These are phyloP conservation scores for Aspergillus sp. DNA, from an alignment of 2,329 filamentous ascomycete species.

Conservation along the genomic window DNA sequence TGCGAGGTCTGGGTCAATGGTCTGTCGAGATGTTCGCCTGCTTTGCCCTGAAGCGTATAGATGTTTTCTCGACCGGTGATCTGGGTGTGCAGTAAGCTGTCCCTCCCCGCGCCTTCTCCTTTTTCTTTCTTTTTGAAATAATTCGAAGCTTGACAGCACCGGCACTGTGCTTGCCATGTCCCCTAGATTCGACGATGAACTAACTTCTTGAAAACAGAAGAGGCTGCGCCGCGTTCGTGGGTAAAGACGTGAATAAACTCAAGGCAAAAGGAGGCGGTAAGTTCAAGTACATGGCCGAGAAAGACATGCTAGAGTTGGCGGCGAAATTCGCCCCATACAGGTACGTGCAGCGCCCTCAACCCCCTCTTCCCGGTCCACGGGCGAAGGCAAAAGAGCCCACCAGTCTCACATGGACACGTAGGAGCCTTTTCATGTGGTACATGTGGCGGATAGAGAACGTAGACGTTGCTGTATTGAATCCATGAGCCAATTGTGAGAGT, in stretches of 20 bases:
- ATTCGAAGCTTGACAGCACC: neutral
- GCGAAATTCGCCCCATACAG: constrained; percentile 80
- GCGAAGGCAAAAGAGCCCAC: neutral
- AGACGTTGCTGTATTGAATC: constrained; percentile 58
- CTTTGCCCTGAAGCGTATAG: constrained; percentile 90
- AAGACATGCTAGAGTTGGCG: constrained; percentile 83
- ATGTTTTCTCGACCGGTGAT: constrained; percentile 91
- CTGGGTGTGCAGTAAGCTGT: constrained; percentile 75
- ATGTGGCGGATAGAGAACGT: constrained; percentile 89
- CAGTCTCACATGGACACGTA: constrained; percentile 32
- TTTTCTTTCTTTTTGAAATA: neutral
- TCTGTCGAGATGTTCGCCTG: constrained; percentile 97
- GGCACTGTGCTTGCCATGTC: neutral
- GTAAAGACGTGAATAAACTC: constrained; percentile 78
- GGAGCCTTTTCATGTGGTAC: constrained; percentile 96
- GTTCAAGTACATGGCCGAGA: constrained; percentile 97
- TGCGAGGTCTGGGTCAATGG: constrained; percentile 85
- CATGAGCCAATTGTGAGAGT: neutral
- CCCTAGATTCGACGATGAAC: neutral
- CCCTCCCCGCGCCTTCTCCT: neutral
- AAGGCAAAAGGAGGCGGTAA: constrained; percentile 79
- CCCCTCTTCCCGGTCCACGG: neutral
- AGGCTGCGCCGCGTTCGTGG: constrained; percentile 86
- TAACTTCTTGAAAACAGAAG: constrained; percentile 46
- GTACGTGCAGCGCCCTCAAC: constrained; percentile 39